Base-by-base conservation (phyloP, 257 asterid genomes). In the Solanum ahanhuiri region DNA sequence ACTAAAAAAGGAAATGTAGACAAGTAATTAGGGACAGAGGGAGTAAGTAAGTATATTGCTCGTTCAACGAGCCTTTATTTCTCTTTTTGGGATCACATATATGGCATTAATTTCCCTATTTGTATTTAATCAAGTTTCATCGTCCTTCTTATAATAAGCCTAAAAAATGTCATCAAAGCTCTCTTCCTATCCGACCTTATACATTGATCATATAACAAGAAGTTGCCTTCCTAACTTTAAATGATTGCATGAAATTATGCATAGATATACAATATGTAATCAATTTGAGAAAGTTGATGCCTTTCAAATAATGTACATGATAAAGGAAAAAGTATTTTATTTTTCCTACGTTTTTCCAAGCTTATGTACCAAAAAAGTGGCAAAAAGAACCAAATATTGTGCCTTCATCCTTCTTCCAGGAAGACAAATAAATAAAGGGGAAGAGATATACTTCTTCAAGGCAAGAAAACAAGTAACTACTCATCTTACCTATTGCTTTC, bases 391-490 rank as follows among this genome's bases (percentile, higher is more conserved):
- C 39, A 45, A 79, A 25, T 45, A 25, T 15, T 79, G 66, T 79
- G 66, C 25, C 66, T 79, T 28, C 39, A 25, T 28, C 60, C 17
- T 63, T 25, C 84, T 79, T 23, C 84, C 84, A 25, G 28, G 39
- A 79, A 43, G 84, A 79, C 84, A 79, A 79, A 79, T 25, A 79
- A 79, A 79, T 79, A 79, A 79, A 79, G 84, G 28, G 17, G 66
- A 79, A 79, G 66, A 79, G 84, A 28, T 45, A 79, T 28, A 79
- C 66, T 43, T 79, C 66, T 45, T 79, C 84, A 79, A 79, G 84
- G 66, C 39, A 79, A 45, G 84, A 79, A 45, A 79, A 45, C 39
- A 79, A 45, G 66, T 79, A 45, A 79, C 83, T 28, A 79, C 39
- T 39, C 39, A 20, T 43, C 37, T 43, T 77, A 25, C 64, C 83